Evolutionary conservation across 441 rosid genomes (phyloP), one percentile per base, ranked within the genome.

Genomic region (Mallotus japonicus): DNA sequence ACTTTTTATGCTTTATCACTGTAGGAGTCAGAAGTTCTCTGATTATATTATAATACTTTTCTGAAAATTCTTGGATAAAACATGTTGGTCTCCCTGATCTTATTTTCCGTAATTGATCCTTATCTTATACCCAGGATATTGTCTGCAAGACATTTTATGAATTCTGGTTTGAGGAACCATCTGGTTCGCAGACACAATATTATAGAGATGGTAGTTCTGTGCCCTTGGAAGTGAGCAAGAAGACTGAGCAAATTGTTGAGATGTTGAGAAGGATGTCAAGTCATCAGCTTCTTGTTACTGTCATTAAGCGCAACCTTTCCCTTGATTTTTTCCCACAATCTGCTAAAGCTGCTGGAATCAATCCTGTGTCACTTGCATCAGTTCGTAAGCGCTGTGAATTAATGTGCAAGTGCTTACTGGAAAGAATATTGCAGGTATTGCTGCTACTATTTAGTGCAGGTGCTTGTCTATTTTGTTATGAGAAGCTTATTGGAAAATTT

Each of bases 111-210:
- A 28, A 56, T 64, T 54, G 58, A 49, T 32, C 69, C 55, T 77
- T 62, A 32, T 80, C 34, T 70, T 66, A 16, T 74, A 69, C 50
- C 54, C 87, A 96, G 98, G 99, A 96, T 86, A 93, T 90, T 71
- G 99, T 96, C 78, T 96, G 96, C 91, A 92, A 93, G 93, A 96
- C 96, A 71, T 93, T 96, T 81, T 90, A 92, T 85, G 97, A 96
- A 76, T 93, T 96, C 78, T 96, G 99, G 99, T 96, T 96, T 74
- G 97, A 96, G 84, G 98, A 96, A 79, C 89, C 96, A 77, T 83
- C 92, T 73, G 88, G 94, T 66, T 74, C 78, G 62, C 97, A 85
- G 84, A 84, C 89, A 62, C 88, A 87, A 74, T 87, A 71, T 82
- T 87, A 82, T 80, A 86, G 92, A 76, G 93, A 91, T 81, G 91